Conservation (phyloP, 257 asterid genomes). For the Leptodermis oblonga region DNA sequence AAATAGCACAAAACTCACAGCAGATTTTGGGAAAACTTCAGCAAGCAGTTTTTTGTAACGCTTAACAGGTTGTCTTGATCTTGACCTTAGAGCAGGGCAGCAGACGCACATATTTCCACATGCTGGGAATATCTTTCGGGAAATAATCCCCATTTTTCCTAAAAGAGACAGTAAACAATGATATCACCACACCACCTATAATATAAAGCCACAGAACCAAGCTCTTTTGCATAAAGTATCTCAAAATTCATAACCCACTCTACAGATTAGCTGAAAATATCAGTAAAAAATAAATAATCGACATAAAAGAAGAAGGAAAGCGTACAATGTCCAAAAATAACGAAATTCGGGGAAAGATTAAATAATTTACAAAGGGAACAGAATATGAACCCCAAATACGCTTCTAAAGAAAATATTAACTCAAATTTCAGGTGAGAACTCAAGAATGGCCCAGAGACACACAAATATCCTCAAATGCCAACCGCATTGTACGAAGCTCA, state of each 20-base stretch:
- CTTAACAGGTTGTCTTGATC: constrained; percentile 94
- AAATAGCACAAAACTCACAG: constrained; percentile 46
- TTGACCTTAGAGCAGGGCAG: constrained; percentile 97
- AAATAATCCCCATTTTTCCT: constrained; percentile 83
- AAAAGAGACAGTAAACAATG: constrained; percentile 2
- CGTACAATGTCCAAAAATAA: not conserved
- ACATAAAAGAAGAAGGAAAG: not conserved
- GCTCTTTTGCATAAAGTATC: constrained; percentile 4
- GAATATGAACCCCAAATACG: not conserved
- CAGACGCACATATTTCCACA: constrained; percentile 98
- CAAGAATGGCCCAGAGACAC: not conserved
- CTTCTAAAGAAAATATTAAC: not conserved
- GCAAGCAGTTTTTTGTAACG: constrained; percentile 95
- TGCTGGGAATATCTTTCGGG: constrained; percentile 92
- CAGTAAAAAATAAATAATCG: not conserved
- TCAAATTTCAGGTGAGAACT: not conserved
- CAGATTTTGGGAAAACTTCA: constrained; percentile 85
- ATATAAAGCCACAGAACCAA: constrained; percentile 13
- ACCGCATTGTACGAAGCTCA: not conserved
- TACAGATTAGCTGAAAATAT: not conserved
- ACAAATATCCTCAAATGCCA: not conserved
- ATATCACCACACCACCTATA: not conserved
- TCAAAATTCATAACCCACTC: too few species aligned
- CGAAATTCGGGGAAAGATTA: not conserved
- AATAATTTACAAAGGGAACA: not conserved